Evolutionary conservation across 768 basidiomycete genomes (phyloP).

Genomic region (Suillus tomentosus): DNA sequence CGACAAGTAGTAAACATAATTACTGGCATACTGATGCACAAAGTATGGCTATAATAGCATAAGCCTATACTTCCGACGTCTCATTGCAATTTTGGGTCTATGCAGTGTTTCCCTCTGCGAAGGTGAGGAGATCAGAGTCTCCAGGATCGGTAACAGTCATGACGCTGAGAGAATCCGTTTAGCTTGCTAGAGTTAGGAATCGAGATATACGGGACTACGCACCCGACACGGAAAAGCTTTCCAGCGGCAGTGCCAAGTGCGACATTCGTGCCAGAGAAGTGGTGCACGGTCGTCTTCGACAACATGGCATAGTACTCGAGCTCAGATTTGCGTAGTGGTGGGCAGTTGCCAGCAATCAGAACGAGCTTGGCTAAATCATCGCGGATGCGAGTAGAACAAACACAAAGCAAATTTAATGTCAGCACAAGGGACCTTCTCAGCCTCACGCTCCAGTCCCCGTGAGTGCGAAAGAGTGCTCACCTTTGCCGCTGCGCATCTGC

Average conservation of each 20-base stretch:
- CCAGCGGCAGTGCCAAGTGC: slow-evolving; percentile 98
- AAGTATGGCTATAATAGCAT: too few relatives aligned
- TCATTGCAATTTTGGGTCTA: too few relatives aligned
- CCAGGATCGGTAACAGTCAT: slow-evolving; percentile 97
- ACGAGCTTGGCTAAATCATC: slow-evolving; percentile 85
- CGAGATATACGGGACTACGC: slow-evolving; percentile 22
- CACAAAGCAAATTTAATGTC: slow-evolving; percentile 38
- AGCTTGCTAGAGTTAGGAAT: background rate
- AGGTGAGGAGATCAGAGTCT: slow-evolving; percentile 92
- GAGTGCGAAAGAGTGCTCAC: slow-evolving; percentile 65
- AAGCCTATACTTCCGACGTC: too few relatives aligned
- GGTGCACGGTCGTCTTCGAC: slow-evolving; percentile 98
- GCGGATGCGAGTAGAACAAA: slow-evolving; percentile 17
- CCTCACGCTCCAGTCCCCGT: slow-evolving; percentile 95
- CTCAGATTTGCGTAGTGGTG: slow-evolving; percentile 98
- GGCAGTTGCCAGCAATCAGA: slow-evolving; percentile 98
- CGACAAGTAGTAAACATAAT: background rate
- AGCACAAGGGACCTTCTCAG: slow-evolving; percentile 99
- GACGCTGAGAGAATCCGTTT: slow-evolving; percentile 55
- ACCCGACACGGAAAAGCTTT: slow-evolving; percentile 99
- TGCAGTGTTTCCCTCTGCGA: slow-evolving; percentile 59
- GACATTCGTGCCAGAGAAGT: slow-evolving; percentile 97
- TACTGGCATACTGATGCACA: too few relatives aligned
- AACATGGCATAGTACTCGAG: slow-evolving; percentile 99
- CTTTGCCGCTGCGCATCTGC: slow-evolving; percentile 97